phyloP scores from a whole-genome alignment of 345 rosid genomes.

The Lenwebbia sp. region DNA sequence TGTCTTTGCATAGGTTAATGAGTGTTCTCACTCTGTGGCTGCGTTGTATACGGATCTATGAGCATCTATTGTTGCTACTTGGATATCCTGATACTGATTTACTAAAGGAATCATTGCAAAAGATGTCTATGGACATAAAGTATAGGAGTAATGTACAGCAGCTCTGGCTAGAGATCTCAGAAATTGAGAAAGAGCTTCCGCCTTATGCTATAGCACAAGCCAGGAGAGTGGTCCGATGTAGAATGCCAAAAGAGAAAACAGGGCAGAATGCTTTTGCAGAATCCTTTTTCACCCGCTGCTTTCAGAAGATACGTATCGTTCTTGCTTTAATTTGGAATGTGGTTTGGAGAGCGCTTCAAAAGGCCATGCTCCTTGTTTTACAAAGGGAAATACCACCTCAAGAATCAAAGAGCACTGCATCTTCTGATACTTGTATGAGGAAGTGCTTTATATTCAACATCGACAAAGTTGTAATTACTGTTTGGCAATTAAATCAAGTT shows the following conservation, averaged over 20 bases:
- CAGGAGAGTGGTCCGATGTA: slow-evolving; percentile 62
- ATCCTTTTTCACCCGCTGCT: slow-evolving; percentile 4
- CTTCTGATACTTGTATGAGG: slow-evolving; percentile 16
- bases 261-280: slow-evolving; percentile 16
- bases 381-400: slow-evolving; percentile 9
- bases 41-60: slow-evolving; percentile 55
- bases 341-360: slow-evolving; percentile 20
- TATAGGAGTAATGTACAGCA: slow-evolving; percentile 32
- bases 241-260: slow-evolving; percentile 22
- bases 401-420: slow-evolving; percentile 18
- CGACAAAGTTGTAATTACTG: slow-evolving; percentile 34
- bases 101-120: slow-evolving; percentile 26
- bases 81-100: slow-evolving; percentile 41
- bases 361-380: slow-evolving; percentile 12
- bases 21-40: slow-evolving; percentile 49
- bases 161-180: slow-evolving; percentile 46
- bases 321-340: slow-evolving; percentile 28
- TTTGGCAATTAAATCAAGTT: slow-evolving; percentile 22
- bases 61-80: slow-evolving; percentile 37
- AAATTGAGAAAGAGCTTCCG: slow-evolving; percentile 61
- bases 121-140: slow-evolving; percentile 32
- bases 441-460: slow-evolving; percentile 33
- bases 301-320: slow-evolving; percentile 19
- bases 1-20: slow-evolving; percentile 45
- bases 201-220: slow-evolving; percentile 78